These are phyloP conservation scores for Parathielavia hyrcaniae DNA, from an alignment of 495 filamentous ascomycete species.

Conservation along the genomic window DNA sequence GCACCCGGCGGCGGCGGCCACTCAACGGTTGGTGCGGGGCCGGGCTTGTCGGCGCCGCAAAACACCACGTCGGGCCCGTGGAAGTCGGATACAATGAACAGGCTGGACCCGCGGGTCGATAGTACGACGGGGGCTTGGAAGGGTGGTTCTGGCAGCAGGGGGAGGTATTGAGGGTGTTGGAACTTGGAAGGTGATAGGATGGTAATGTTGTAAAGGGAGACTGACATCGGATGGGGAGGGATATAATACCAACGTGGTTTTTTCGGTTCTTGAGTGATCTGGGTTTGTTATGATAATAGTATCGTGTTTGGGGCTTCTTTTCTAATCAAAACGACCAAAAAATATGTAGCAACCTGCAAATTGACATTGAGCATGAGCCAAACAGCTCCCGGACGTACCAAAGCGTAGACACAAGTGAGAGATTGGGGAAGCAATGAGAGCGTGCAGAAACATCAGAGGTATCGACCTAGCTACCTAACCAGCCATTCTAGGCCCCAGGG, in stretches of 20 bases:
- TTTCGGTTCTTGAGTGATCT: too few relatives aligned
- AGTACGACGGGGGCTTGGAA: constrained; percentile 19
- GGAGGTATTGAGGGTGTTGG: neutral
- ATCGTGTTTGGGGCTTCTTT: too few relatives aligned
- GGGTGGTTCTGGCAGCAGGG: neutral
- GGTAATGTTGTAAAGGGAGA: neutral
- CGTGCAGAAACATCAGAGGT: constrained; percentile 1
- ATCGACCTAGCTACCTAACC: constrained; percentile 16
- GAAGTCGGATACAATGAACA: constrained; percentile 45
- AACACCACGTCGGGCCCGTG: constrained; percentile 49
- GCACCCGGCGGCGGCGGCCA: neutral
- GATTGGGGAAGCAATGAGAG: neutral
- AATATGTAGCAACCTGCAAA: too few relatives aligned
- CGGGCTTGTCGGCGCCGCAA: constrained; percentile 25
- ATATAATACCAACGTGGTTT: constrained; percentile 1
- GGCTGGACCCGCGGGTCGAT: constrained; percentile 48
- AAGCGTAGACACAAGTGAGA: neutral
- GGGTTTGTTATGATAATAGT: too few relatives aligned
- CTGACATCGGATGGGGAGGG: neutral
- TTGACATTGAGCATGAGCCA: neutral
- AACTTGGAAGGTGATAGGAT: neutral
- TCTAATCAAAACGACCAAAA: too few relatives aligned
- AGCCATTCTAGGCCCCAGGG: constrained; percentile 1
- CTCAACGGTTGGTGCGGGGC: constrained; percentile 16
- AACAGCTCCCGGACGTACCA: too few relatives aligned